A percentile compares a stretch with the other conserved stretches of the same genome.
phyloP scores from a whole-genome alignment of 2,329 filamentous ascomycete species.

The Penicillium sp. region DNA sequence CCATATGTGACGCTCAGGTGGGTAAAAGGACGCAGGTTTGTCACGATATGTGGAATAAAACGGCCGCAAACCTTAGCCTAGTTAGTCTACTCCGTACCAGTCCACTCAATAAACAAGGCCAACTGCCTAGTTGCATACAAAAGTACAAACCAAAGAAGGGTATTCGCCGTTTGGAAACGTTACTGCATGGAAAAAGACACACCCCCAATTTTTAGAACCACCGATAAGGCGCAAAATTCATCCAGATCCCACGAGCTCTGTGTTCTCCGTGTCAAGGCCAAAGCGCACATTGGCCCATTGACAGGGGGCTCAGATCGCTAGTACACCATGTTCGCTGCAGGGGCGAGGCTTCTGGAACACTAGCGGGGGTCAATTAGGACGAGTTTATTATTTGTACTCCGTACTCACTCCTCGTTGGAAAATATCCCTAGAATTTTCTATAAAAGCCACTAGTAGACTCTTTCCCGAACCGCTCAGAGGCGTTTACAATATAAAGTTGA shows the following conservation, averaged over 20 bases:
- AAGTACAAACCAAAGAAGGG: neutral
- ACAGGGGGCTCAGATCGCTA: conserved; percentile 1
- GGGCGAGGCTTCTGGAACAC: conserved; percentile 9
- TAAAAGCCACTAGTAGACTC: neutral
- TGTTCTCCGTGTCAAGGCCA: neutral
- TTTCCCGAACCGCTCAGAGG: neutral
- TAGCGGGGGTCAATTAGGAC: neutral
- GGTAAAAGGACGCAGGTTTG: neutral
- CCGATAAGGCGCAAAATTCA: neutral
- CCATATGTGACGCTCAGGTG: neutral
- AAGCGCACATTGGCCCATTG: neutral
- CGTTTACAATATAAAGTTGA: neutral
- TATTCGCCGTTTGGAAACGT: neutral
- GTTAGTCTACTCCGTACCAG: neutral
- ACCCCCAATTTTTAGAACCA: neutral
- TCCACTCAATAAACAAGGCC: neutral
- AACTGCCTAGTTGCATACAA: neutral
- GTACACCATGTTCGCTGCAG: neutral
- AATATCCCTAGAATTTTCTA: neutral
- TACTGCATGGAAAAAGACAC: neutral
- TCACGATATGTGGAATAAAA: conserved; percentile 1
- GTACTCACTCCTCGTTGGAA: neutral
- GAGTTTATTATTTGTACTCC: neutral
- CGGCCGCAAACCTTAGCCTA: neutral
- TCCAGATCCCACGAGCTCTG: neutral